These are phyloP conservation scores for Wickerhamomyces xylosicus DNA, from an alignment of 805 yeast genomes.

Conservation along the genomic window DNA sequence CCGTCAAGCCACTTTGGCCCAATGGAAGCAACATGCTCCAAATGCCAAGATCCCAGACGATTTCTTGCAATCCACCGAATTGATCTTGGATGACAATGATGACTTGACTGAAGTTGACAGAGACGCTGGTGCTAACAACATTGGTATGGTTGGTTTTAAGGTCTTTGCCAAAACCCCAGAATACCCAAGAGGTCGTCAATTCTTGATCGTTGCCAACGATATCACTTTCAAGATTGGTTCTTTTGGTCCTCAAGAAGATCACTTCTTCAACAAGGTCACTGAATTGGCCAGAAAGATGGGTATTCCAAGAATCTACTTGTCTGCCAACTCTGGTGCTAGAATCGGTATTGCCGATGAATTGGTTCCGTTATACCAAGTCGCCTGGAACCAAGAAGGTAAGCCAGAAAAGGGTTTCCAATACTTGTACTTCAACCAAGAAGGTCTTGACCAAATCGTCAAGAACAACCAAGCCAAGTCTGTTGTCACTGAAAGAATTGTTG, in stretches of 20 bases:
- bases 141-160: conserved; percentile 98
- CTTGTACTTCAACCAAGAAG: conserved; percentile 70
- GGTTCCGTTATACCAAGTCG: conserved; percentile 78
- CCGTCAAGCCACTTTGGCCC: conserved; percentile 80
- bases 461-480: conserved; percentile 54
- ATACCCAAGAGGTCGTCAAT: conserved; percentile 92
- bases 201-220: conserved; percentile 90
- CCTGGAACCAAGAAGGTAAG: conserved; percentile 74
- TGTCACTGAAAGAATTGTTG: conserved; percentile 70
- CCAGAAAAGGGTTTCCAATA: conserved; percentile 87
- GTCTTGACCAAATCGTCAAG: conserved; percentile 42
- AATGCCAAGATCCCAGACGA: conserved; percentile 60
- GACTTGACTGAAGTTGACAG: conserved; percentile 80
- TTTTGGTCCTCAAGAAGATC: conserved; percentile 94
- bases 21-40: conserved; percentile 67
- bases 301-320: conserved; percentile 88
- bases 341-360: conserved; percentile 97
- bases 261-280: conserved; percentile 84
- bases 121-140: conserved; percentile 91
- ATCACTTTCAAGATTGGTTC: conserved; percentile 98
- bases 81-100: conserved; percentile 72
- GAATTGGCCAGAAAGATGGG: conserved; percentile 86
- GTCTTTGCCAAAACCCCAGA: conserved; percentile 90
- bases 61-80: conserved; percentile 68
- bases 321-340: conserved; percentile 99